Evolutionary conservation across 176 grass and related monocot genomes (phyloP).

Genomic region (Canna indica): DNA sequence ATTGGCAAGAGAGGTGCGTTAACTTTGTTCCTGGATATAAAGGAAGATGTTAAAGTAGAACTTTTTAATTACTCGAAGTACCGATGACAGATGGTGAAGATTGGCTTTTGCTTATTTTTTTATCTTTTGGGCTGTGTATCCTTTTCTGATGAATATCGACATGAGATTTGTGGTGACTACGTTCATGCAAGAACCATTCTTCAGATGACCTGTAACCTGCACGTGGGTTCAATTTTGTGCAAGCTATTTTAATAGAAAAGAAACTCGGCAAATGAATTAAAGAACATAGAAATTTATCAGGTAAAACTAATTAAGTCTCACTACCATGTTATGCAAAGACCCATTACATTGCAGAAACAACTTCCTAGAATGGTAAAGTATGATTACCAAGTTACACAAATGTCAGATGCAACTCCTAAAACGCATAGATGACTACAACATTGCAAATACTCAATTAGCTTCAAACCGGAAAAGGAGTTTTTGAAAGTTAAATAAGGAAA

Average conservation of each 20-base stretch:
- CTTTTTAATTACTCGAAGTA: conserved; percentile 36
- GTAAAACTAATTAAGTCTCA: not conserved
- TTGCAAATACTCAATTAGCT: too few relatives aligned
- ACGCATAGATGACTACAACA: too few relatives aligned
- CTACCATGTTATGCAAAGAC: not conserved
- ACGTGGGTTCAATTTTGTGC: conserved; percentile 24
- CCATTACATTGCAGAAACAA: not conserved
- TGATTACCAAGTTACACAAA: too few relatives aligned
- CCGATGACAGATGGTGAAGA: conserved; percentile 32
- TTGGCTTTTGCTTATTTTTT: conserved; percentile 34
- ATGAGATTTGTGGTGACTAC: conserved; percentile 37
- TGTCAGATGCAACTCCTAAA: too few relatives aligned
- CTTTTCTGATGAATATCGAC: conserved; percentile 29
- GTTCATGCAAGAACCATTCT: conserved; percentile 41
- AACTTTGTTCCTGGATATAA: conserved; percentile 12
- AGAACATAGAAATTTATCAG: not conserved
- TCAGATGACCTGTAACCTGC: conserved; percentile 47
- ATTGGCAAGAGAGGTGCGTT: conserved; percentile 2
- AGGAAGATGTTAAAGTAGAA: not conserved
- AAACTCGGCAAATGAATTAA: not conserved
- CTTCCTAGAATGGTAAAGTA: too few relatives aligned
- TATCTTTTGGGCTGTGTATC: conserved; percentile 35
- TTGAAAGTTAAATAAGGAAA: too few relatives aligned
- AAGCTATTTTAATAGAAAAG: not conserved
- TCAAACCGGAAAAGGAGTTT: too few relatives aligned